Base-by-base conservation (phyloP, 2,329 filamentous ascomycete species). In the Alternaria sp. region DNA sequence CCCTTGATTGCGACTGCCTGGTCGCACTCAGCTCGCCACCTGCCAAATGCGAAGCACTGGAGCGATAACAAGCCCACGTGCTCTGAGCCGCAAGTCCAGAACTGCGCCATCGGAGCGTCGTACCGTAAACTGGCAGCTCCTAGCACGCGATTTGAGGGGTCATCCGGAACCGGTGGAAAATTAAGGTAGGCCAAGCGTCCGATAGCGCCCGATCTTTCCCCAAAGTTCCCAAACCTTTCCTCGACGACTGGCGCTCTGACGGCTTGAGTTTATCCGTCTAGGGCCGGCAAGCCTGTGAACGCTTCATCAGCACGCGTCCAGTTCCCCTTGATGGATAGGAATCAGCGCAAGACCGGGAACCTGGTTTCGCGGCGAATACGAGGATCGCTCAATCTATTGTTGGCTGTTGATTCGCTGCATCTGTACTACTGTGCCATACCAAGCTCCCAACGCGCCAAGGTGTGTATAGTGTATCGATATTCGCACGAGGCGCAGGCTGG, bases 101-200 rank as follows among this genome's bases (percentile, higher is more conserved):
- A 63, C 64, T 61, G 60, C 68, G 61, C 68, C 65, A 62, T 57
- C 54, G 58, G 57, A 54, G 32, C 40, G 41, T 60, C 61, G 68
- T 50, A 66, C 64, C 63, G 55, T 48, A 54, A 44, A 45, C 28
- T 48, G 20, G 54, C 45, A 40, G 40, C 53, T 40, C 38, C 53
- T 52, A 46, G 18, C 44, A 60, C 56, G 41, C 44, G 22, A 20
- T 43, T 40, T 45, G 59, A 57, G 55, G 54, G 45, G 28, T 57
- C 53, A 32, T 49, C 56, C 54, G 46, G 57, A 36, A 57, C 63
- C 59, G 63, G 64, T 52, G 59, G 57, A 68, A 64, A 54, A 58
- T 34, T 74, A 74, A 74, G 69, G 72, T 74, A 73, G 66, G 71
- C 72, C 74, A 76, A 76, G 73, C 74, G 55, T 58, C 62, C 51